Base-by-base conservation (phyloP, 1,139 yeast genomes). In the Lodderomyces theae region DNA sequence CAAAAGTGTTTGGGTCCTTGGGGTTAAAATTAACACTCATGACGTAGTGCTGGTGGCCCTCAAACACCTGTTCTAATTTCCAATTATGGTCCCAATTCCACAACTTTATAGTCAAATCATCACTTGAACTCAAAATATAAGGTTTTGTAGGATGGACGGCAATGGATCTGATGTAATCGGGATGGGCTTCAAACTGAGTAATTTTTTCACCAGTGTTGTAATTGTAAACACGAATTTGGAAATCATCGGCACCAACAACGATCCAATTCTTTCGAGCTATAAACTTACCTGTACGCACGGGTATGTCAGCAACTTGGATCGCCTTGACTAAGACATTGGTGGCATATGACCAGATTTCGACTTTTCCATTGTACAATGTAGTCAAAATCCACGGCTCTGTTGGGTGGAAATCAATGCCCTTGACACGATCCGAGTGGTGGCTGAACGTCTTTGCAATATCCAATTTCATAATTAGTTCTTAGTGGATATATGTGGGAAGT, bases 31-130 rank as follows among this genome's bases (percentile, higher is more conserved):
- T 89, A 41, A 92, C 81, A 46, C 89, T 80, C 97, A 92, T 90
- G 43, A 92, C 92, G 64, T 86, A 92, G 65, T 92, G 97, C 60
- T 82, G 88, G 63, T 92, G 99, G 44, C 98, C 97, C 64, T 88
- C 96, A 61, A 86, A 94, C 29, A 84, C 80, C 63, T 87, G 97
- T 60, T 88, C 92, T 54, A 85, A 69, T 54, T 79, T 80, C 98
- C 98, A 94, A 58, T 78, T 79, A 59, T 80, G 79, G 41, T 92
- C 97, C 97, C 97, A 92, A 65, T 94, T 89, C 97, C 98, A 92
- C 60, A 90, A 74, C 65, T 84, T 89, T 59, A 94, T 79, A 33
- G 95, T 79, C 70, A 86, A 80, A 63, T 92, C 98, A 66, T 92
- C 98, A 40, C 95, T 84, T 38, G 92, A 87, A 4, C 97, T 86